Base-by-base conservation (phyloP, 331 rosid species). In the Rhamnella rubrinervis region DNA sequence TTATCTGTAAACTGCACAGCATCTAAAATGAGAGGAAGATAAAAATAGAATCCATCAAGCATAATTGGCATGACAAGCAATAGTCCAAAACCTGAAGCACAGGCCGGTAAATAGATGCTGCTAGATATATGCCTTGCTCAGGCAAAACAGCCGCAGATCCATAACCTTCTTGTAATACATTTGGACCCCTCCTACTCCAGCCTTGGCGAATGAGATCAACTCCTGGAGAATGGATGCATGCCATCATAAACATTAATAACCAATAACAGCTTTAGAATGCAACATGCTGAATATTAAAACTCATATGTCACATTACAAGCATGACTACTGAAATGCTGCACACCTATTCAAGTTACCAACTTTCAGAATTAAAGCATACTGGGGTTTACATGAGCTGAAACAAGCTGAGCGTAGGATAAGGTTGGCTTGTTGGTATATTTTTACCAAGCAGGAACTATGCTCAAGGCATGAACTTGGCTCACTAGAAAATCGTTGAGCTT, bases 91-190 rank as follows among this genome's bases (percentile, higher is more conserved):
- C 99, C 97, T 95, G 96, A 80, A 85, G 87, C 82, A 95, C 97
- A 39, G 99, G 99, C 66, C 97, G 93, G 78, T 87, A 95, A 71
- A 89, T 5, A 21, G 99, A 90, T 75, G 99, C 97, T 41, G 99
- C 97, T 71, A 95, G 82, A 85, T 95, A 95, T 71, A 95, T 91
- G 77, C 99, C 99, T 81, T 89, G 97, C 81, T 95, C 99, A 50
- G 99, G 99, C 78, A 95, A 82, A 85, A 95, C 88, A 57, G 96
- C 85, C 44, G 96, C 96, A 65, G 97, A 95, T 57, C 99, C 99
- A 87, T 95, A 95, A 73, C 99, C 99, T 82, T 95, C 99, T 82
- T 86, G 96, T 75, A 77, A 76, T 72, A 87, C 96, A 62, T 87
- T 87, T 68, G 96, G 82, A 66, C 96, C 92, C 85, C 82, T 89